Base-by-base conservation (phyloP, 352 stramenopile species). In the Phytopythium boreale region DNA sequence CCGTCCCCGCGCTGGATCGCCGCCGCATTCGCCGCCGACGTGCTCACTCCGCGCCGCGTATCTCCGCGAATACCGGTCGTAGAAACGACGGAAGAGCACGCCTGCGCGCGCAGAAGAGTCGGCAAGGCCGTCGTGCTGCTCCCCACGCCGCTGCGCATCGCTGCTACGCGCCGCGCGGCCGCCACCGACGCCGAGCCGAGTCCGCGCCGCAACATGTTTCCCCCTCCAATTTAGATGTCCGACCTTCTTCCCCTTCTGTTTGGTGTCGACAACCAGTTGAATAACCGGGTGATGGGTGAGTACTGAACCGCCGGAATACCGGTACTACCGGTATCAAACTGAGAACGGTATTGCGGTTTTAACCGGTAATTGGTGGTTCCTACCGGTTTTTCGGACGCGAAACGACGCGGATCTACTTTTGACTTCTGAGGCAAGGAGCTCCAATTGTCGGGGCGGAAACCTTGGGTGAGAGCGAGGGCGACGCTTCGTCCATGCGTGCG, bases 1-100 rank as follows among this genome's bases (percentile, higher is more conserved):
- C 86, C 84, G 1, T 88, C 77, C 6, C 82, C 80, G 20, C 80
- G 76, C 46, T 77, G 39, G 22, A 76, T 43, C 14, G 57, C 41
- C 4, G 69, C 29, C 29, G 3, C 29, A 34, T 34, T 37, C 15
- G 22, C 19, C 10, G 55, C 14, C 27, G 52, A 59, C 6, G 47
- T 53, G 47, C 47, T 53, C 24, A 20, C 49, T 19, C 31, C 31
- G 31, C 52, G 31, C 9, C n/a, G n/a, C 24, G 24, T 37, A 37
- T 37, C 36, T 51, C 36, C 14, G 56, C 11, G 0, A 12, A 26
- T 61, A 37, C 22, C 14, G 36, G 15, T 7, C 36, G 22, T 19
- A 51, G 15, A 31, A 2, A 22, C 19, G 10, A 20, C 53, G 31
- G 19, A 22, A 44, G 34, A 14, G 31, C 29, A 7, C 8, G 49